Evolutionary conservation across 2,329 filamentous ascomycete species (phyloP).

Genomic region (Botryotinia calthae): DNA sequence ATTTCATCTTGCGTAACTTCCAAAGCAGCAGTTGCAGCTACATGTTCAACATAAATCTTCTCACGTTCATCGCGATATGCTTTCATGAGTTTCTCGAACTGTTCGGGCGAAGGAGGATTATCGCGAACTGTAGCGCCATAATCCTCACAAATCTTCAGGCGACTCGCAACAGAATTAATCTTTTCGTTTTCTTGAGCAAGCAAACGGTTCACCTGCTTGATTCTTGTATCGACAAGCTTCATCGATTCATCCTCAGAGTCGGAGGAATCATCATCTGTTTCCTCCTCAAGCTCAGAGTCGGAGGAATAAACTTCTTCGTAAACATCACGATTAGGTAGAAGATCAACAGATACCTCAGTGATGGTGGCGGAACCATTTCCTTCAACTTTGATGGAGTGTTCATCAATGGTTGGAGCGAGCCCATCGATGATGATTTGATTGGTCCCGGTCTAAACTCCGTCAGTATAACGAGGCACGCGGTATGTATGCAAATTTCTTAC

Average conservation of each 20-base stretch:
- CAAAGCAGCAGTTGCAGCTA: constrained; percentile 37
- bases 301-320: constrained; percentile 42
- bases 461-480: not conserved
- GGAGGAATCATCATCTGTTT: constrained; percentile 35
- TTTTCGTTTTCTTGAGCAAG: constrained; percentile 36
- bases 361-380: constrained; percentile 57
- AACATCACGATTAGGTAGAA: constrained; percentile 50
- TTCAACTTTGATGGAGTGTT: constrained; percentile 59
- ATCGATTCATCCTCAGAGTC: constrained; percentile 34
- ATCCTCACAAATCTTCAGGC: constrained; percentile 33
- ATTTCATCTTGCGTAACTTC: constrained; percentile 41
- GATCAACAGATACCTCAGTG: constrained; percentile 60
- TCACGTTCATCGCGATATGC: constrained; percentile 34
- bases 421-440: constrained; percentile 58
- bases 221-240: constrained; percentile 27
- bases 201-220: constrained; percentile 30
- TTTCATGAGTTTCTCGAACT: constrained; percentile 31
- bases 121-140: constrained; percentile 31
- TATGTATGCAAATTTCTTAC: not conserved
- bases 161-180: constrained; percentile 34
- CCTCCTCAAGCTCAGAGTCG: constrained; percentile 39
- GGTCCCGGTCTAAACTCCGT: constrained; percentile 43
- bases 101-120: constrained; percentile 25
- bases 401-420: constrained; percentile 51
- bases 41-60: constrained; percentile 43